These are phyloP conservation scores for Thalassiosira gravida DNA, from an alignment of 352 stramenopile genomes.

Conservation along the genomic window DNA sequence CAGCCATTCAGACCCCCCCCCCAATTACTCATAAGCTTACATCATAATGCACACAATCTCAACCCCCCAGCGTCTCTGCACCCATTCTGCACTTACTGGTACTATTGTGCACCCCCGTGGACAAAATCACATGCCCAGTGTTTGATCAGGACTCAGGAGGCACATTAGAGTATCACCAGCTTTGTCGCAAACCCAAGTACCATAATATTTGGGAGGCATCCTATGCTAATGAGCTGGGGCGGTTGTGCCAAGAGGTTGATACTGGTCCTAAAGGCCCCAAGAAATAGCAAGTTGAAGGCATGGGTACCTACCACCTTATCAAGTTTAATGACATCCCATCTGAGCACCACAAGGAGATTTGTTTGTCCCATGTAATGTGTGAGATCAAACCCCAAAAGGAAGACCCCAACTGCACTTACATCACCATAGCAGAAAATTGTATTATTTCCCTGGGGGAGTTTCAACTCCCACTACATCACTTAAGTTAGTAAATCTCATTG, in stretches of 20 bases:
- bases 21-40: no score
- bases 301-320: conserved; percentile 6
- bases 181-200: conserved; percentile 7
- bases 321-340: conserved; percentile 12
- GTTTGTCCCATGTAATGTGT: conserved; percentile 9
- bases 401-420: conserved; percentile 13
- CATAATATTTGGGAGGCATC: background rate
- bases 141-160: background rate
- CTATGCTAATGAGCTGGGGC: conserved; percentile 27
- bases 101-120: background rate
- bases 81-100: background rate
- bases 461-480: conserved; percentile 12
- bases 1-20: no score
- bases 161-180: conserved; percentile 23
- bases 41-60: no score
- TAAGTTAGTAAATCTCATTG: conserved; percentile 33
- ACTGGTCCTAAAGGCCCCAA: background rate
- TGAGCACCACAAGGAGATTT: conserved; percentile 10
- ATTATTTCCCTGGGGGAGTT: conserved; percentile 26
- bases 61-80: no score
- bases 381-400: conserved; percentile 12
- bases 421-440: conserved; percentile 22
- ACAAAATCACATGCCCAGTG: background rate
- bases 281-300: background rate
- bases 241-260: conserved; percentile 28